These are phyloP conservation scores for Podaxis rugospora DNA, from an alignment of 768 basidiomycete species.

Conservation along the genomic window DNA sequence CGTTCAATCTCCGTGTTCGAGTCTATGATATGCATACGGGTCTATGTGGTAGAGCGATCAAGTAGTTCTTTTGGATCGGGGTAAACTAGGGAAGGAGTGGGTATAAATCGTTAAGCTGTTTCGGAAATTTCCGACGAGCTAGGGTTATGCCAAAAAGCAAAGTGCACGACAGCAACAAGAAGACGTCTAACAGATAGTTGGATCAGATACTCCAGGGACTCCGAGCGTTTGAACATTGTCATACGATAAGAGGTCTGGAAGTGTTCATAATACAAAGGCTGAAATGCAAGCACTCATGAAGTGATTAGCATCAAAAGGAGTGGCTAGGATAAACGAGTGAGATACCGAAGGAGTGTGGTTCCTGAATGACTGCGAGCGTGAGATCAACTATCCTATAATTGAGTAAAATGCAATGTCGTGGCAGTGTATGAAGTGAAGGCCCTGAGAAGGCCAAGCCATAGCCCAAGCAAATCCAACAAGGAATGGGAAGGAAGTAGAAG, in stretches of 20 bases:
- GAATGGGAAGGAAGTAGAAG: neutral
- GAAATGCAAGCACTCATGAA: neutral
- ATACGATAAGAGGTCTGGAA: neutral
- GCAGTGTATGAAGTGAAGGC: neutral
- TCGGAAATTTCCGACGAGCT: neutral
- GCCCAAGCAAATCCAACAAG: neutral
- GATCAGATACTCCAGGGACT: neutral
- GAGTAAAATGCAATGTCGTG: neutral
- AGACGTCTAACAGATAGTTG: neutral
- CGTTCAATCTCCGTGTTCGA: conserved; percentile 1
- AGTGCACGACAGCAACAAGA: neutral
- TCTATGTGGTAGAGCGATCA: neutral
- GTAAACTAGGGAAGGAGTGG: neutral
- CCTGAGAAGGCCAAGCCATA: neutral
- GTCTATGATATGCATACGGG: neutral
- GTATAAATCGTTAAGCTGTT: neutral
- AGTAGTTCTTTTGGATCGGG: neutral
- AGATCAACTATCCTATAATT: too few relatives aligned
- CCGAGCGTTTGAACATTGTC: neutral
- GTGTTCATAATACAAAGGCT: neutral
- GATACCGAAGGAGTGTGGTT: neutral
- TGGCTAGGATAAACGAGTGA: neutral
- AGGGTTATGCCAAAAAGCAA: neutral
- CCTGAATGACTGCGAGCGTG: neutral
- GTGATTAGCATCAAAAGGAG: neutral